Percentiles rank a stretch among this genome's conserved stretches.
Evolutionary conservation across 179 eudicot species (phyloP).

Genomic region (Silene noctiflora): DNA sequence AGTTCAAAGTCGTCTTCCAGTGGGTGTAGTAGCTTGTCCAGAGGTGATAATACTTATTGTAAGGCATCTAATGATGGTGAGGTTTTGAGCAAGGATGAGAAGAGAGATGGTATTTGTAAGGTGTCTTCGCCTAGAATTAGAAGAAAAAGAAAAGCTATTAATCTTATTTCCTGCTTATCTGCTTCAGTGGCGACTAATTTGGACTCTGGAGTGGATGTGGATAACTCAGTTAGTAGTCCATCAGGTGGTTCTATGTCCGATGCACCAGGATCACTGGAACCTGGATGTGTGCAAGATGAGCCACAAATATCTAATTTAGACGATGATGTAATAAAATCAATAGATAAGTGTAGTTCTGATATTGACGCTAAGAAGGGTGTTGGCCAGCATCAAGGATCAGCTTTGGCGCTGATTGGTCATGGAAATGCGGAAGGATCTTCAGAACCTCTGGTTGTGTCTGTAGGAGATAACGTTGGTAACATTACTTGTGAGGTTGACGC

Average conservation of each 20-base stretch:
- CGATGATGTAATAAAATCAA: slow-evolving; percentile 16
- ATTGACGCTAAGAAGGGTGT: slow-evolving; percentile 19
- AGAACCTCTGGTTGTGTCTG: slow-evolving; percentile 18
- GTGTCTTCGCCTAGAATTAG: slow-evolving; percentile 27
- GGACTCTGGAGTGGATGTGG: slow-evolving; percentile 25
- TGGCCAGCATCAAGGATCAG: slow-evolving; percentile 24
- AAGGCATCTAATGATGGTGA: slow-evolving; percentile 23
- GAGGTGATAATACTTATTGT: slow-evolving; percentile 10
- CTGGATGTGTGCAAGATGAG: slow-evolving; percentile 22
- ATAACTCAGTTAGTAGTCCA: slow-evolving; percentile 19
- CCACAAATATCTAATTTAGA: slow-evolving; percentile 27
- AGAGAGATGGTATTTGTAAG: slow-evolving; percentile 22
- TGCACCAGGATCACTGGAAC: slow-evolving; percentile 18
- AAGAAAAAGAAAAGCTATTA: slow-evolving; percentile 45
- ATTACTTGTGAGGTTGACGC: slow-evolving; percentile 22
- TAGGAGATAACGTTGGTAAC: slow-evolving; percentile 25
- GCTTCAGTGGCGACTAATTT: slow-evolving; percentile 28
- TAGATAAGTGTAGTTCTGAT: slow-evolving; percentile 20
- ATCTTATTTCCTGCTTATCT: slow-evolving; percentile 27
- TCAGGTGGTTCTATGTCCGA: slow-evolving; percentile 25
- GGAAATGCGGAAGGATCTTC: slow-evolving; percentile 27
- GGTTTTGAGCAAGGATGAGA: slow-evolving; percentile 31
- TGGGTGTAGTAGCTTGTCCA: slow-evolving; percentile 23
- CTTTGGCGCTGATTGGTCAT: slow-evolving; percentile 22
- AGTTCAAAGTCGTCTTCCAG: slow-evolving; percentile 21